Base-by-base conservation (phyloP, 306 rosid genomes). In the Glycine latifolia region DNA sequence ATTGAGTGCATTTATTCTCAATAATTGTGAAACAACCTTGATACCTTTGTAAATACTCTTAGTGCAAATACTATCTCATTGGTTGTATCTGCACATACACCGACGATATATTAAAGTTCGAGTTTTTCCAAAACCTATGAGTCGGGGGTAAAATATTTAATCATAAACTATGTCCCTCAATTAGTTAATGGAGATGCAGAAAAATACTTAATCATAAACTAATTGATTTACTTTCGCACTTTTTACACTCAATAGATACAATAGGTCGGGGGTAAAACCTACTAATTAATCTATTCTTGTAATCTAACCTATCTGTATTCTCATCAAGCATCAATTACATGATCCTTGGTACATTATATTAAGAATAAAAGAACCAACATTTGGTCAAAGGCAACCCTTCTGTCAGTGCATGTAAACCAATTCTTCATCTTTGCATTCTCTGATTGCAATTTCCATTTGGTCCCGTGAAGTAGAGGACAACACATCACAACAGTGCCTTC, bases 361-460 rank as follows among this genome's bases (percentile, higher is more conserved):
- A 41, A 44, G 56, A 52, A 41, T 9, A 62, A 52, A 62, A 71
- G 59, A 76, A 70, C 43, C 74, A 41, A 63, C 62, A 46, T 48
- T 56, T 66, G 62, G 56, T 55, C 31, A 54, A 7, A 44, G 17
- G 58, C 58, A 73, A 65, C 71, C 59, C 67, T 62, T 54, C 46
- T 79, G 68, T 74, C 81, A 69, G 82, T 90, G 92, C 91, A 87
- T 89, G 79, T 67, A 47, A 53, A 88, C 89, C 68, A 93, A 62
- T 77, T 95, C 99, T n/a, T 88, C 92, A 53, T 91, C 94, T 84
- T 83, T 75, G 93, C 99, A 95, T 78, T 92, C 97, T 90, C 97
- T 88, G 31, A 95, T 73, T 67, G 81, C 85, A 66, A 95, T 76
- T 20, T 93, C 95, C 90, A 95, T 53, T 39, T 76, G 83, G 63